These are phyloP conservation scores for Wickerhamiella vanderwaltii DNA, from an alignment of 805 yeast genomes.

Conservation along the genomic window DNA sequence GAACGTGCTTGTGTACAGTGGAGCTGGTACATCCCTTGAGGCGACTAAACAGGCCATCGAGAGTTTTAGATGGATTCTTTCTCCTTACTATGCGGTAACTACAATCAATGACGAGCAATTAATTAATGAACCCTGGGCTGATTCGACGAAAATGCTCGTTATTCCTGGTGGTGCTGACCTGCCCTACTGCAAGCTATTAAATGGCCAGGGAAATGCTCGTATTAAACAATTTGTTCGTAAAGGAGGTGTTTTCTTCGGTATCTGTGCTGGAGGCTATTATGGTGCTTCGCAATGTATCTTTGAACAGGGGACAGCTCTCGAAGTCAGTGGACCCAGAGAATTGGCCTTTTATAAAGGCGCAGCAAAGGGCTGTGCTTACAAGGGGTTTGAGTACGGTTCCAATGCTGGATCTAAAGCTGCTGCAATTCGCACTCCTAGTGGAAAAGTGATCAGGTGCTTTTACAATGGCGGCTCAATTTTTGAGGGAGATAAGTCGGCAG, in stretches of 20 bases:
- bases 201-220: conserved; percentile 52
- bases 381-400: conserved; percentile 68
- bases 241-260: conserved; percentile 79
- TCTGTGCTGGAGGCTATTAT: conserved; percentile 94
- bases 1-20: conserved; percentile 66
- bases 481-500: conserved; percentile 48
- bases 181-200: conserved; percentile 63
- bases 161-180: conserved; percentile 97
- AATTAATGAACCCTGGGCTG: conserved; percentile 75
- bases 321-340: conserved; percentile 79
- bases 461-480: conserved; percentile 89
- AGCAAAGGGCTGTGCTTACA: conserved; percentile 67
- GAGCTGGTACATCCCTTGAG: conserved; percentile 78
- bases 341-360: conserved; percentile 70
- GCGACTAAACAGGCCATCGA: conserved; percentile 76
- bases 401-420: conserved; percentile 66
- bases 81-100: conserved; percentile 81
- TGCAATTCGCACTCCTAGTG: conserved; percentile 14
- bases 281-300: conserved; percentile 68
- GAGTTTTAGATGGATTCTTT: conserved; percentile 56
- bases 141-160: conserved; percentile 65
- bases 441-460: conserved; percentile 30
- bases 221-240: conserved; percentile 52
- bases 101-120: conserved; percentile 53
- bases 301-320: conserved; percentile 61